Evolutionary conservation across 1,284 basidiomycete genomes (phyloP), one percentile per base, ranked within the genome.

Genomic region (Rhizoctonia solani): DNA sequence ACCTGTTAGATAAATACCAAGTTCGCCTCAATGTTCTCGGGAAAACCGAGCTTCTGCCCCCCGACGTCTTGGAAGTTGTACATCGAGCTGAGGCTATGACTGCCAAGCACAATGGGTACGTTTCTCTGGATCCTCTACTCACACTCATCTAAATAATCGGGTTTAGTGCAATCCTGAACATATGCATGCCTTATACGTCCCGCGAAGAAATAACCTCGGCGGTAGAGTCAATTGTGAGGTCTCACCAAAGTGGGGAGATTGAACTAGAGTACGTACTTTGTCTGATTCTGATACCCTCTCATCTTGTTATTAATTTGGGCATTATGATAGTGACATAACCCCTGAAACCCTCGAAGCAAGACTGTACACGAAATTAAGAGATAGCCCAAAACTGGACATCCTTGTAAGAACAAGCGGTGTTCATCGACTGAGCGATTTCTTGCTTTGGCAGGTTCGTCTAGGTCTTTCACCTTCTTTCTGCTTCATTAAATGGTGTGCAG

Each of bases 161-260:
- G 11, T 32, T n/a, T 52, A 96, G 93, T 42, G 89, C 92, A 0
- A 89, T 95, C 37, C 81, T 99, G 49, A 99, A 99, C 74, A 81
- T 99, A 13, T 96, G 93, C 78, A 95, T 96, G 81, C 92, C 97
- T 0, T 99, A 99, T 74, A 84, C 93, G 0, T 91, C 94, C 1
- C 84, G 89, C 44, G 93, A 99, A 74, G 97, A 99, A 78, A 96
- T 99, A 13, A 84, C 91, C 4, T 83, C 85, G 0, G 90, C 95
- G 0, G 84, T 95, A 1, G 78, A 87, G 71, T 79, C 79, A 0
- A 82, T 83, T 13, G 80, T 94, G 11, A 77, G 79, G 8, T 75
- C 82, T 4, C 81, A 83, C 3, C 71, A 87, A 21, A 73, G 78
- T 13, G 72, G 76, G 3, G 74, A 78, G n/a, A 70, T 80, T 30